These are phyloP conservation scores for Gastrolobium bilobum DNA, from an alignment of 306 rosid species.

Conservation along the genomic window DNA sequence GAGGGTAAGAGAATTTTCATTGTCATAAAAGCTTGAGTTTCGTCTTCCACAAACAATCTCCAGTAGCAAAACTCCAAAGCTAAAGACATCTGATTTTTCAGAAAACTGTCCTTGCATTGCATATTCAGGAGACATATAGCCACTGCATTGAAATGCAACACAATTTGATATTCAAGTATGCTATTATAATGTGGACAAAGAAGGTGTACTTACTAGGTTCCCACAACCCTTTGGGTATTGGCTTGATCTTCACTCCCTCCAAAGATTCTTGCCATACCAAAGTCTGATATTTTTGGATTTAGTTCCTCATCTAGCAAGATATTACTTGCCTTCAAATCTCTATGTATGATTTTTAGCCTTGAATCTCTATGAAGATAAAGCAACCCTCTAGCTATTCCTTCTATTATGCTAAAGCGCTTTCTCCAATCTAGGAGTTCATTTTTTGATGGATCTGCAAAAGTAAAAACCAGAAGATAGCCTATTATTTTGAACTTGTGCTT, in stretches of 20 bases:
- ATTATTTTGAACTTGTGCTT: too few species aligned
- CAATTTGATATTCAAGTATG: background rate
- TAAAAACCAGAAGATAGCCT: too few species aligned
- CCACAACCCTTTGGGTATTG: conserved; percentile 42
- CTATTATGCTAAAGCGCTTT: conserved; percentile 40
- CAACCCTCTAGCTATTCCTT: conserved; percentile 50
- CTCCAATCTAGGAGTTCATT: conserved; percentile 39
- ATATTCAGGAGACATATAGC: conserved; percentile 35
- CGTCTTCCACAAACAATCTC: conserved; percentile 41
- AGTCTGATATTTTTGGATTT: conserved; percentile 53
- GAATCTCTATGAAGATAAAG: conserved; percentile 53
- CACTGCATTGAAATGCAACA: background rate
- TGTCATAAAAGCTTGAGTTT: conserved; percentile 36
- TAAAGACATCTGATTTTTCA: conserved; percentile 43
- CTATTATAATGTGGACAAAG: background rate
- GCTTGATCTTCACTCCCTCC: conserved; percentile 47
- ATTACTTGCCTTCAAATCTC: conserved; percentile 49
- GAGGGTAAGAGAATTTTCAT: conserved; percentile 27
- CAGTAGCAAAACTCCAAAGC: conserved; percentile 36
- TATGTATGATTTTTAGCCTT: conserved; percentile 41
- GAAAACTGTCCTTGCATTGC: conserved; percentile 26
- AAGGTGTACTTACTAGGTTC: conserved; percentile 45
- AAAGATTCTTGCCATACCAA: conserved; percentile 55
- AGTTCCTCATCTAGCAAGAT: conserved; percentile 37
- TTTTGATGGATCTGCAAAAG: background rate